Percentiles rank a stretch among this genome's conserved stretches.
These are phyloP conservation scores for Clarireedia hainanense DNA, from an alignment of 2,329 filamentous ascomycete genomes.

Conservation along the genomic window DNA sequence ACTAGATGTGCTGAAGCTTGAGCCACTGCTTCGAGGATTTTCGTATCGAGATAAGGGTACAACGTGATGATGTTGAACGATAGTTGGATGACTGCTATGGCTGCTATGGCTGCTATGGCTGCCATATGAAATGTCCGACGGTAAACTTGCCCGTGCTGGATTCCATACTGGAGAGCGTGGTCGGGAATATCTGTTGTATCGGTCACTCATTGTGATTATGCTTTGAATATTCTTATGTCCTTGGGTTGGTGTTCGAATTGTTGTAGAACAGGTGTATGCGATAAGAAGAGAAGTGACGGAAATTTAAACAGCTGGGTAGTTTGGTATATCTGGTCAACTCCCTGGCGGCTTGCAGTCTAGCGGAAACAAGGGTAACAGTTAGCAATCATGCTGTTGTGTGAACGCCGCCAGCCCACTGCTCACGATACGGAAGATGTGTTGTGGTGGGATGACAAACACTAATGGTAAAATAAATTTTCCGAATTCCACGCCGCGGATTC, in stretches of 20 bases:
- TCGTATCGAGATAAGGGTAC: conserved; percentile 36
- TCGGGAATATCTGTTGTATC: conserved; percentile 34
- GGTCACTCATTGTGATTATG: conserved; percentile 38
- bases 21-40: conserved; percentile 31
- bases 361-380: background rate
- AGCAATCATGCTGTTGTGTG: conserved; percentile 1
- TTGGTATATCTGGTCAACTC: background rate
- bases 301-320: background rate
- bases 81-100: background rate
- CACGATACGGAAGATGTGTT: background rate
- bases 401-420: background rate
- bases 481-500: background rate
- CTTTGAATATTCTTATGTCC: background rate
- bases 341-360: background rate
- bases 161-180: conserved; percentile 40
- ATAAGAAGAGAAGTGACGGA: background rate
- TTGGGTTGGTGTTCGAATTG: background rate
- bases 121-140: conserved; percentile 33
- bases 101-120: background rate
- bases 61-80: conserved; percentile 42
- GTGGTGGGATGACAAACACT: background rate
- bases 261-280: background rate
- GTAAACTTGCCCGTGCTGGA: conserved; percentile 47
- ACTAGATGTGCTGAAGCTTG: conserved; percentile 18
- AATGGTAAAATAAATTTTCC: background rate